These are phyloP conservation scores for Fusarium fracticaudum DNA, from an alignment of 2,329 filamentous ascomycete genomes.

Conservation along the genomic window DNA sequence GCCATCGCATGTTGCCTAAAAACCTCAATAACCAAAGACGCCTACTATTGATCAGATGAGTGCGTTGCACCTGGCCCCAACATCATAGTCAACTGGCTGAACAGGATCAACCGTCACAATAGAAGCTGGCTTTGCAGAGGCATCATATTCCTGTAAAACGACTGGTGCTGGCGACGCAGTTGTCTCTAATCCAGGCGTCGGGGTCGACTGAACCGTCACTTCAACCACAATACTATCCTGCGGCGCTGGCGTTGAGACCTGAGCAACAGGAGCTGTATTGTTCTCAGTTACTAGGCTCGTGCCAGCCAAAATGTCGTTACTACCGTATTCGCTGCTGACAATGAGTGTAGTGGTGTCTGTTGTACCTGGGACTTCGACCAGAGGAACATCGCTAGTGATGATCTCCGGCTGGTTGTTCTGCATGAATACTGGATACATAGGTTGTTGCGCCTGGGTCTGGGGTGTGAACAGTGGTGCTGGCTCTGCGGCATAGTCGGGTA, in stretches of 20 bases:
- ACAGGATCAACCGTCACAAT: neutral
- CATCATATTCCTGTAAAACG: neutral
- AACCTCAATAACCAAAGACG: neutral
- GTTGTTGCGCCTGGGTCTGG: neutral
- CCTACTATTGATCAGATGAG: neutral
- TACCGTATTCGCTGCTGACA: neutral
- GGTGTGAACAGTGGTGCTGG: neutral
- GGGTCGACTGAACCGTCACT: neutral
- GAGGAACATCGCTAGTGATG: conserved; percentile 17
- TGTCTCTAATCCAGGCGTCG: neutral
- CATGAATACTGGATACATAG: neutral
- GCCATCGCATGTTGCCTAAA: neutral
- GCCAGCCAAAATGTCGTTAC: conserved; percentile 1
- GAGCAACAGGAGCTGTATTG: neutral
- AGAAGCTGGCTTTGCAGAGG: neutral
- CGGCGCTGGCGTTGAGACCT: neutral
- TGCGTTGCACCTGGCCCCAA: neutral
- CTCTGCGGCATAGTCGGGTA: neutral
- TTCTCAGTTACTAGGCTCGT: neutral
- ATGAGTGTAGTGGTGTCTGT: neutral
- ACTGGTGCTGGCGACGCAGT: neutral
- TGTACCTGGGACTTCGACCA: neutral
- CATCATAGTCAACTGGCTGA: neutral
- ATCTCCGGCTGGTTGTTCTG: conserved; percentile 31
- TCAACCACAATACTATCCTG: neutral